phyloP scores from a whole-genome alignment of 495 filamentous ascomycete species.

The Annulohypoxylon stygium region DNA sequence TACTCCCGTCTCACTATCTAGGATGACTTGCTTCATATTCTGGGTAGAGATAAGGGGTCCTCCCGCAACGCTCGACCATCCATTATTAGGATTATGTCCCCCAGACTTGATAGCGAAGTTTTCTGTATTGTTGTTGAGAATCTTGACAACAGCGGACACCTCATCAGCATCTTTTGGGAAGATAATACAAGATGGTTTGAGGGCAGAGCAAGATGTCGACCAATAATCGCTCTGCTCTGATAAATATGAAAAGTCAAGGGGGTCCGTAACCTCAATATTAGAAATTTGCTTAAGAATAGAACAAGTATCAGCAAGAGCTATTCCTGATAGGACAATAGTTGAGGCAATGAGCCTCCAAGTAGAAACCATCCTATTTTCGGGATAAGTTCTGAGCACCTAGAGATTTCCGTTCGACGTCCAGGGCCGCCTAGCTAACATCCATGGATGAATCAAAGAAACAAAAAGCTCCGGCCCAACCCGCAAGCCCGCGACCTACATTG shows the following conservation, averaged over 20 bases:
- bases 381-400: neutral
- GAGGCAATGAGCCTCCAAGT: conserved; percentile 31
- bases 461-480: neutral
- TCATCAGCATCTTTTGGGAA: conserved; percentile 57
- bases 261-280: conserved; percentile 51
- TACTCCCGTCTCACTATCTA: conserved; percentile 60
- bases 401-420: neutral
- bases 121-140: conserved; percentile 55
- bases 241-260: conserved; percentile 50
- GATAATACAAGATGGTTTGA: conserved; percentile 62
- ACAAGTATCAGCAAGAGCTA: conserved; percentile 52
- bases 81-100: conserved; percentile 64
- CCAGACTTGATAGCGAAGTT: conserved; percentile 66
- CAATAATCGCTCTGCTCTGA: conserved; percentile 62
- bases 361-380: conserved; percentile 34
- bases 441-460: neutral
- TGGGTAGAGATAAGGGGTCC: conserved; percentile 68
- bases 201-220: conserved; percentile 59
- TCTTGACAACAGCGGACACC: conserved; percentile 52
- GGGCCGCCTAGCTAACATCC: conserved; percentile 4
- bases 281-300: conserved; percentile 50
- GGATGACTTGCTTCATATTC: conserved; percentile 57
- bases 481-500: neutral
- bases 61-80: conserved; percentile 64
- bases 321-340: conserved; percentile 28